Evolutionary conservation across 257 asterid genomes (phyloP).

Genomic region (Nemophila menziesii): DNA sequence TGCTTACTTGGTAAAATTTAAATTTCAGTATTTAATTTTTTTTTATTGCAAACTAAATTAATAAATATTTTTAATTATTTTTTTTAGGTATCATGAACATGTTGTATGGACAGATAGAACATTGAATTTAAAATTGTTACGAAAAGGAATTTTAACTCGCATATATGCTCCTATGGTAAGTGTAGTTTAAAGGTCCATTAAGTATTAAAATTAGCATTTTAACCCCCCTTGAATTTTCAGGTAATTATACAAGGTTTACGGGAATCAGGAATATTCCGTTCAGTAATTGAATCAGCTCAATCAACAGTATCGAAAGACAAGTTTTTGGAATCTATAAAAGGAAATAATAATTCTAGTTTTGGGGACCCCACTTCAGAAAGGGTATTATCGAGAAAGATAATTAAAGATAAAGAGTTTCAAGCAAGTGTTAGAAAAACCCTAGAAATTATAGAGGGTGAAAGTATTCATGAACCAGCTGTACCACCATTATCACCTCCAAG

Average conservation of each 20-base stretch:
- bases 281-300: conserved; percentile 53
- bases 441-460: conserved; percentile 10
- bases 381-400: conserved; percentile 59
- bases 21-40: background rate
- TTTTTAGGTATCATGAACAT: conserved; percentile 81
- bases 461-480: conserved; percentile 52
- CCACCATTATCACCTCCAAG: conserved; percentile 79
- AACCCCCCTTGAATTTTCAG: too few species aligned
- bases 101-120: conserved; percentile 84
- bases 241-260: conserved; percentile 78
- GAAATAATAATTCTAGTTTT: conserved; percentile 48
- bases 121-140: conserved; percentile 63
- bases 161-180: conserved; percentile 96
- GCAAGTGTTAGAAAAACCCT: conserved; percentile 48
- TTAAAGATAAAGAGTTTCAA: conserved; percentile 29
- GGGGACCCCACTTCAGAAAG: conserved; percentile 31
- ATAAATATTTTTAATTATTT: conserved; percentile 6
- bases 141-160: conserved; percentile 89
- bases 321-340: conserved; percentile 49
- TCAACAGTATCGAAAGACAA: conserved; percentile 46
- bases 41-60: background rate
- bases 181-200: too few species aligned
- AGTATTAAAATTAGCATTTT: too few species aligned
- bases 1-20: conserved; percentile 68
- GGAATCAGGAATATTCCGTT: conserved; percentile 65